A percentile compares a stretch with the other conserved stretches of the same genome.
Evolutionary conservation across 2,329 filamentous ascomycete species (phyloP).

Genomic region (Malbranchea zuffiana): DNA sequence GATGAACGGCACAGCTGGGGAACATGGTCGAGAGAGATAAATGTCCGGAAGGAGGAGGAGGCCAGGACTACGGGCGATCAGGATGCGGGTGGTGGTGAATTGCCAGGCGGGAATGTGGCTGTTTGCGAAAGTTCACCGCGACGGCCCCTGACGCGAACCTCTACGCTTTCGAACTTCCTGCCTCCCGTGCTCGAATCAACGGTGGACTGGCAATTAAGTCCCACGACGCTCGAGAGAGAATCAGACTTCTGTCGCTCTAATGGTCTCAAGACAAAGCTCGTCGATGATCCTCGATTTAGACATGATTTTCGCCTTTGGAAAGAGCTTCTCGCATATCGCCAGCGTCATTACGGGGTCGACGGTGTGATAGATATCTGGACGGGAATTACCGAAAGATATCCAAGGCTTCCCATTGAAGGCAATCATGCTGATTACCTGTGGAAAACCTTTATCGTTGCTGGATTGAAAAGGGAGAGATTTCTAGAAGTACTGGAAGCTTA

Average conservation of each 20-base stretch:
- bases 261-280: constrained; percentile 28
- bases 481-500: constrained; percentile 27
- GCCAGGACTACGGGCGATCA: no score
- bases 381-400: constrained; percentile 25
- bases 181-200: constrained; percentile 6
- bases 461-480: constrained; percentile 25
- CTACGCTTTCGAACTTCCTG: constrained; percentile 12
- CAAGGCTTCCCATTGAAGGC: constrained; percentile 27
- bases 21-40: no score
- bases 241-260: constrained; percentile 31
- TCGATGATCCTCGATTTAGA: constrained; percentile 25
- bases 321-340: constrained; percentile 34
- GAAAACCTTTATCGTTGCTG: constrained; percentile 30
- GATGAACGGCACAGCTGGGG: no score
- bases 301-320: constrained; percentile 36
- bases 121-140: no score
- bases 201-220: constrained; percentile 14
- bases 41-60: no score
- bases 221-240: constrained; percentile 31
- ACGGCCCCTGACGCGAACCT: no score
- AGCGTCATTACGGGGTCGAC: constrained; percentile 33
- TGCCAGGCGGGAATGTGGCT: no score
- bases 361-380: constrained; percentile 35
- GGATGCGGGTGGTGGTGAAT: no score
- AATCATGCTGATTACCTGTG: constrained; percentile 32